Base-by-base conservation (phyloP, 2,329 filamentous ascomycete species). In the Penicillium sp. region DNA sequence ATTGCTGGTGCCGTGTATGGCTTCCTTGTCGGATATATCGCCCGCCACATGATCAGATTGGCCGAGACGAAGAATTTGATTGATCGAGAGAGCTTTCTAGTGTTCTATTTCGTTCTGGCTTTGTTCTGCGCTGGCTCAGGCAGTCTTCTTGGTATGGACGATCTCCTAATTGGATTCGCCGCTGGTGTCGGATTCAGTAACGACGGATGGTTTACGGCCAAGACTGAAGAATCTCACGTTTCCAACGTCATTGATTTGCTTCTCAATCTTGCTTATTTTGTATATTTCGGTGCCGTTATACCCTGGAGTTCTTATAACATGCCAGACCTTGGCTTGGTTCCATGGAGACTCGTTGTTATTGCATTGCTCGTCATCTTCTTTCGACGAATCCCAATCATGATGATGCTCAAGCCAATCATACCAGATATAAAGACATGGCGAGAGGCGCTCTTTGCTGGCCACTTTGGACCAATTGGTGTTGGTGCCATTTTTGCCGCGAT, bases 141-240 rank as follows among this genome's bases (percentile, higher is more conserved):
- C 28, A 91, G 91, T 72, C 83, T 97, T 58, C 78, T 99, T 46
- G 94, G 94, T 50, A 81, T 97, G 66, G 94, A 99, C 71, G 94
- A 99, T 72, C 77, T 99, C 51, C 83, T 99, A 3, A 90, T 99
- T 40, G 94, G 94, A 40, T 99, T 99, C 67, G 87, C 93, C 14
- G 91, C 90, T 55, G 94, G 94, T 57, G 94, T 99, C n/a, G 94
- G 94, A 55, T 99, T 99, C 79, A 97, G 92, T 65, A 99, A 99
- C 72, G 94, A 99, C 69, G 94, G 94, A 63, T 99, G 94, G 94
- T 99, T 99, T 67, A 89, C 90, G 16, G 90, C 97, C 68, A 97
- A 97, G 80, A 99, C 94, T 0, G 94, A 99, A 70, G 94, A 99
- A 73, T 93, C 94, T 0, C 94, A 97, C 71, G 94, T 99, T 9